These are phyloP conservation scores for Chlorella variabilis DNA, from an alignment of 163 green algal genomes.

Conservation along the genomic window DNA sequence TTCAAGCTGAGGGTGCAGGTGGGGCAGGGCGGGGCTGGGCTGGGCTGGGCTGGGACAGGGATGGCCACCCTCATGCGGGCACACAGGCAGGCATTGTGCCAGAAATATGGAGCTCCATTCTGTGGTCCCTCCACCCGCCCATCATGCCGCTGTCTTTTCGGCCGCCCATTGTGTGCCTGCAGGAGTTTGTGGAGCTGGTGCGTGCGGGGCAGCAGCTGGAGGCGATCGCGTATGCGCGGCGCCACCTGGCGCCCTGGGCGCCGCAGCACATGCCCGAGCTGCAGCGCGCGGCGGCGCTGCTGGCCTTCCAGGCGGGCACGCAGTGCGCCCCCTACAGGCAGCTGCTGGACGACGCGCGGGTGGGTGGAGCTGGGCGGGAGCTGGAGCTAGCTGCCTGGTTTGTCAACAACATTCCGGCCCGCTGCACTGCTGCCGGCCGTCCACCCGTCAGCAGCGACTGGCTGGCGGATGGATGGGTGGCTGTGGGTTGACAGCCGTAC, in stretches of 20 bases:
- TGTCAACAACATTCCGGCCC: too few species aligned
- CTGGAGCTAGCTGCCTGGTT: too few species aligned
- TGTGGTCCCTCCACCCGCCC: too few species aligned
- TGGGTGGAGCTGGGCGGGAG: conserved; percentile 4
- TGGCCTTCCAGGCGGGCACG: conserved; percentile 75
- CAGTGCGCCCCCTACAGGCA: conserved; percentile 60
- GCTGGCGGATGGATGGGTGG: too few species aligned
- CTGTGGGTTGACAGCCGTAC: too few species aligned
- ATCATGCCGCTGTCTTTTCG: too few species aligned
- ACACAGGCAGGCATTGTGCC: too few species aligned
- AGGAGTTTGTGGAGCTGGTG: conserved; percentile 96
- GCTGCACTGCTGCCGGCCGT: too few species aligned
- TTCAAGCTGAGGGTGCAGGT: conserved; percentile 85
- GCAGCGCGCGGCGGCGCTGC: conserved; percentile 75
- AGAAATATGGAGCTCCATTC: too few species aligned
- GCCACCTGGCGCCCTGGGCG: conserved; percentile 83
- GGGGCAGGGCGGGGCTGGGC: background rate
- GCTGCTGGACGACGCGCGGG: conserved; percentile 56
- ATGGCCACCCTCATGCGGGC: too few species aligned
- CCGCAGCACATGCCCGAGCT: conserved; percentile 77
- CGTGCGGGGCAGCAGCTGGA: conserved; percentile 59
- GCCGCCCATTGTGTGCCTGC: too few species aligned
- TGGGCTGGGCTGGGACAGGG: background rate
- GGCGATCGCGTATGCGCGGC: conserved; percentile 84
- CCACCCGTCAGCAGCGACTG: too few species aligned